These are phyloP conservation scores for Ogataea nitratoaversa DNA, from an alignment of 805 yeast genomes.

Conservation along the genomic window DNA sequence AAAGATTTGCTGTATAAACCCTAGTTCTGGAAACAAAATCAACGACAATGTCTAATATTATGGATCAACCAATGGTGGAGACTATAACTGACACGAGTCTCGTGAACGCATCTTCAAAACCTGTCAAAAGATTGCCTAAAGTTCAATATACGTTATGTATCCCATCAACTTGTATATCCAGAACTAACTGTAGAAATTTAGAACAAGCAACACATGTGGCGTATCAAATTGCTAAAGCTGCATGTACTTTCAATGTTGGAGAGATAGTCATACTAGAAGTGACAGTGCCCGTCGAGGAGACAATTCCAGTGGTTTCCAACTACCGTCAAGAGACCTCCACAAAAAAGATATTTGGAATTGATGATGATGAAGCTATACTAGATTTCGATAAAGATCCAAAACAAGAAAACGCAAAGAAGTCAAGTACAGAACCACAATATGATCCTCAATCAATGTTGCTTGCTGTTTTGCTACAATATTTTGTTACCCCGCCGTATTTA, in stretches of 20 bases:
- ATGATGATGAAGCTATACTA: constrained; percentile 18
- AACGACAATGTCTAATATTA: no score
- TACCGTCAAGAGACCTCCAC: constrained; percentile 14
- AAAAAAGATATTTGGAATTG: constrained; percentile 31
- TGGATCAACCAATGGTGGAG: no score
- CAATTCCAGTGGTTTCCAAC: no score
- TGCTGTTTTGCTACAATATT: constrained; percentile 70
- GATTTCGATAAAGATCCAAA: no score
- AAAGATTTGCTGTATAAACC: no score
- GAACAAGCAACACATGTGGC: constrained; percentile 71
- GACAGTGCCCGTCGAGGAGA: no score
- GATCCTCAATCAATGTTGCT: constrained; percentile 44
- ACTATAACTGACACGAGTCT: no score
- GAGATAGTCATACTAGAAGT: constrained; percentile 72
- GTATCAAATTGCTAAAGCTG: constrained; percentile 76
- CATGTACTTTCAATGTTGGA: constrained; percentile 62
- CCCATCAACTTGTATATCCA: constrained; percentile 61
- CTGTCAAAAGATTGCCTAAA: constrained; percentile 6
- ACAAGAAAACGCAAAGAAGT: not conserved
- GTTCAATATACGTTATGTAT: constrained; percentile 60
- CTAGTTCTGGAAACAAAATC: no score
- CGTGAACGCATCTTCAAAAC: not conserved
- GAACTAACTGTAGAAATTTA: constrained; percentile 53
- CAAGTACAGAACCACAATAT: constrained; percentile 6
- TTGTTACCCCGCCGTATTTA: constrained; percentile 81